Percentiles rank a stretch among this genome's conserved stretches.
Evolutionary conservation across 176 grass and related monocot species (phyloP).

Genomic region (Metroxylon sagu): DNA sequence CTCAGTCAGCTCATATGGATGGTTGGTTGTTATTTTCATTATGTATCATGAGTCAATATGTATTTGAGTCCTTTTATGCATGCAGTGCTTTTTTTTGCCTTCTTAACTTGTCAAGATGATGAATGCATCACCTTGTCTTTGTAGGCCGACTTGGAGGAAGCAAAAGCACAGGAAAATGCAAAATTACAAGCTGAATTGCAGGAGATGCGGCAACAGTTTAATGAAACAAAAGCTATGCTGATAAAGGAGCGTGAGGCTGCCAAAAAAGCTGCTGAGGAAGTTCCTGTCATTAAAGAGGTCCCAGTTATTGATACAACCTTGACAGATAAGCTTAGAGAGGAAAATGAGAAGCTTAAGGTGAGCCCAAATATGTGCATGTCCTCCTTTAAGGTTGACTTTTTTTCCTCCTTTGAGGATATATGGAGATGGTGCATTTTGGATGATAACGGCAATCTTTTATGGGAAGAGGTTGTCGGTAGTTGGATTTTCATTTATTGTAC

Average conservation of each 20-base stretch:
- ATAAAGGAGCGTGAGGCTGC: constrained; percentile 61
- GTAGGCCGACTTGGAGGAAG: constrained; percentile 83
- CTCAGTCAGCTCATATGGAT: no score
- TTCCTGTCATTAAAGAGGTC: constrained; percentile 88
- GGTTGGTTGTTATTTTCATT: no score
- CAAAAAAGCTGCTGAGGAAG: constrained; percentile 54
- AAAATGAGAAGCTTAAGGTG: constrained; percentile 98
- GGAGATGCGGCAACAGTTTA: constrained; percentile 70
- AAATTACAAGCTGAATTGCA: constrained; percentile 85
- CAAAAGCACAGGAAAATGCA: constrained; percentile 81
- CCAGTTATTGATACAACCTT: constrained; percentile 71
- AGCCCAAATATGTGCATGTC: constrained; percentile 8
- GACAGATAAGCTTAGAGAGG: constrained; percentile 80
- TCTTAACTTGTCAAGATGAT: no score
- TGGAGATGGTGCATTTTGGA: no score
- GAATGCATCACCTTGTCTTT: not conserved
- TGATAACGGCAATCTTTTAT: no score
- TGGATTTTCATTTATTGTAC: no score
- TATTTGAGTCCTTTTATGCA: no score
- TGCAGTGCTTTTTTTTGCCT: no score
- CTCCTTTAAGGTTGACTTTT: not conserved
- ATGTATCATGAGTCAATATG: no score
- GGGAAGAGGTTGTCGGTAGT: no score
- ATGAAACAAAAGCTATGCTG: constrained; percentile 68
- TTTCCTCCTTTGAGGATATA: no score